A percentile compares a stretch with the other conserved stretches of the same genome.
These are phyloP conservation scores for Fraxinus albicans DNA, from an alignment of 305 asterid genomes.

Conservation along the genomic window DNA sequence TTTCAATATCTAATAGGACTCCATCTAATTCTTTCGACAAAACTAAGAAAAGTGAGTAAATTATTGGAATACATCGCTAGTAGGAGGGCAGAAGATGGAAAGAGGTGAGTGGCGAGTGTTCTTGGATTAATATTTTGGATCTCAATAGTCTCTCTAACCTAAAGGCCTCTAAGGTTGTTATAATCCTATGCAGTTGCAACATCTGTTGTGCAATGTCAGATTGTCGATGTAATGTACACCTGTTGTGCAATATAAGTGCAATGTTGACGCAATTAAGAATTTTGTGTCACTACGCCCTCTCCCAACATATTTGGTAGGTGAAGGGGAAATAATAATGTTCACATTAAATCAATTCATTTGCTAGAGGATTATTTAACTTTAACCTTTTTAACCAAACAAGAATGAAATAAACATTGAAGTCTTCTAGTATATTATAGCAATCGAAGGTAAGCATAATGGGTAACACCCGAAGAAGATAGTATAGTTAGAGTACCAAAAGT, in stretches of 20 bases:
- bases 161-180: neutral
- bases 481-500: no score
- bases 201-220: neutral
- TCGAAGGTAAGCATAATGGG: neutral
- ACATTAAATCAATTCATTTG: no score
- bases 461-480: no score
- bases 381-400: no score
- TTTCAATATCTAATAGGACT: neutral
- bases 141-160: neutral
- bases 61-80: neutral
- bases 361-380: no score
- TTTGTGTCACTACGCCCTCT: neutral
- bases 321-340: no score
- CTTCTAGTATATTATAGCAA: neutral
- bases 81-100: neutral
- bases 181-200: neutral
- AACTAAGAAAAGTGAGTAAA: neutral
- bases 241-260: neutral
- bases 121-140: no score
- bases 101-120: neutral
- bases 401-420: no score
- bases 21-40: neutral
- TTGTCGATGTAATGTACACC: neutral
- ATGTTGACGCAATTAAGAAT: neutral
- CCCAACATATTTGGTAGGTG: neutral